These are phyloP conservation scores for Rhizoclosmatium globosum DNA, from an alignment of 192 early-diverging fungal genomes.

Conservation along the genomic window DNA sequence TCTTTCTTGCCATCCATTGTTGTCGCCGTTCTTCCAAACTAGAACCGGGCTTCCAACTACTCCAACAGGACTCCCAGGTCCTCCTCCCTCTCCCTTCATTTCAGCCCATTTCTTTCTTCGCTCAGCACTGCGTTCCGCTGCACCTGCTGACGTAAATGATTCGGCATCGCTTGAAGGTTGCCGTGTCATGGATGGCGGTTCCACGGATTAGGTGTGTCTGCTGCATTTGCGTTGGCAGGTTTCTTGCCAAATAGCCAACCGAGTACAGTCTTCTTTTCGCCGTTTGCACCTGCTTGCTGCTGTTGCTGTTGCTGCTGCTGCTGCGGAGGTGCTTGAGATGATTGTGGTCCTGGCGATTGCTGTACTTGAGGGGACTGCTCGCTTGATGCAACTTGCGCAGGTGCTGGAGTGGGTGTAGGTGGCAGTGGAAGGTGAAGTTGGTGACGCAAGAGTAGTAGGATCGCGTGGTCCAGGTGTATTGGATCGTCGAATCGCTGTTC, in stretches of 20 bases:
- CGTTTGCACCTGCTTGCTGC: background rate
- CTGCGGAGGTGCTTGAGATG: too few species aligned
- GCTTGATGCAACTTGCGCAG: too few species aligned
- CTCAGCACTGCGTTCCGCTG: conserved; percentile 28
- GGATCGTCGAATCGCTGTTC: too few species aligned
- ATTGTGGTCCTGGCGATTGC: background rate
- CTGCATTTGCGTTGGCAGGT: background rate
- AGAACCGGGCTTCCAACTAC: background rate
- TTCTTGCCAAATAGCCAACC: conserved; percentile 30
- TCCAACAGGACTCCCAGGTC: background rate
- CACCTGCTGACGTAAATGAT: background rate
- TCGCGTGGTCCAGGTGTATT: too few species aligned
- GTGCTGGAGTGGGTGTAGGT: too few species aligned
- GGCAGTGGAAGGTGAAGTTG: too few species aligned
- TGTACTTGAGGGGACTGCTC: background rate
- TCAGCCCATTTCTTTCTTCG: conserved; percentile 29
- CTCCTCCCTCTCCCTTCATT: conserved; percentile 10
- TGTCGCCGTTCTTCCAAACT: conserved; percentile 20
- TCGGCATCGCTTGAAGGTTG: conserved; percentile 26
- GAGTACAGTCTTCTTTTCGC: conserved; percentile 34
- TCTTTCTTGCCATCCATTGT: conserved; percentile 4
- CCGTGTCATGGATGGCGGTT: background rate
- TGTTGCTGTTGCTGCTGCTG: background rate
- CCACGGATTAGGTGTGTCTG: background rate
- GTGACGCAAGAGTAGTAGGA: too few species aligned